Percentiles rank a stretch among this genome's conserved stretches.
Evolutionary conservation across 2,329 filamentous ascomycete species (phyloP).

Genomic region (Plenodomus tracheiphilus): DNA sequence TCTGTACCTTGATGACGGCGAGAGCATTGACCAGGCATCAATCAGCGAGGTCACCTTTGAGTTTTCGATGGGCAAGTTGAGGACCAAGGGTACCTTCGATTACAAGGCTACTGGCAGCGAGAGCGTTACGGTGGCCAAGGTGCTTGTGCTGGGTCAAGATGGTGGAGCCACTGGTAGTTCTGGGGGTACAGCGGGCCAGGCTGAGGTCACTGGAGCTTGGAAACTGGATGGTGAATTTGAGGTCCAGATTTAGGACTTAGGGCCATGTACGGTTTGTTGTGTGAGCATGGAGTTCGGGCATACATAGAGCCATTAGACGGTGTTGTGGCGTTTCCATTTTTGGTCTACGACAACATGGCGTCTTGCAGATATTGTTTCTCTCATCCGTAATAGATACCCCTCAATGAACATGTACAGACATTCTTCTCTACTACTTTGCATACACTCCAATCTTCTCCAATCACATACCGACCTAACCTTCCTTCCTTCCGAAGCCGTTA

Average conservation of each 20-base stretch:
- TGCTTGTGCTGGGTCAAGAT: constrained; percentile 34
- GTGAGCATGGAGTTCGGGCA: too few relatives aligned
- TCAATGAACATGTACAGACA: too few relatives aligned
- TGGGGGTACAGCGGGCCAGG: constrained; percentile 12
- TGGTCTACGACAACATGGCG: too few relatives aligned
- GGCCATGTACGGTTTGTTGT: not conserved
- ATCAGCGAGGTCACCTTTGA: constrained; percentile 64
- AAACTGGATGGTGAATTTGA: constrained; percentile 25
- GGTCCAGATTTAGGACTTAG: constrained; percentile 18
- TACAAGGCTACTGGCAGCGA: constrained; percentile 43
- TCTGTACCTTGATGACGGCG: constrained; percentile 79
- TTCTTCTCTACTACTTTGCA: too few relatives aligned
- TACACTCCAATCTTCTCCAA: too few relatives aligned
- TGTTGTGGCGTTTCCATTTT: too few relatives aligned
- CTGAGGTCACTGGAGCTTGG: constrained; percentile 35
- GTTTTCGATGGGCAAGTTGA: constrained; percentile 59
- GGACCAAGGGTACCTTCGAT: constrained; percentile 57
- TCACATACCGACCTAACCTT: too few relatives aligned
- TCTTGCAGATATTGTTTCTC: too few relatives aligned
- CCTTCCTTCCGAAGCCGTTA: too few relatives aligned
- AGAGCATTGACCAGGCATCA: constrained; percentile 61
- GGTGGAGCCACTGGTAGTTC: constrained; percentile 17
- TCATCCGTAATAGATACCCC: too few relatives aligned
- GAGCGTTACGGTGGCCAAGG: constrained; percentile 29
- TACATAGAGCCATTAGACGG: too few relatives aligned